Evolutionary conservation across 805 yeast genomes (phyloP).

Genomic region (Candida nemodendra): DNA sequence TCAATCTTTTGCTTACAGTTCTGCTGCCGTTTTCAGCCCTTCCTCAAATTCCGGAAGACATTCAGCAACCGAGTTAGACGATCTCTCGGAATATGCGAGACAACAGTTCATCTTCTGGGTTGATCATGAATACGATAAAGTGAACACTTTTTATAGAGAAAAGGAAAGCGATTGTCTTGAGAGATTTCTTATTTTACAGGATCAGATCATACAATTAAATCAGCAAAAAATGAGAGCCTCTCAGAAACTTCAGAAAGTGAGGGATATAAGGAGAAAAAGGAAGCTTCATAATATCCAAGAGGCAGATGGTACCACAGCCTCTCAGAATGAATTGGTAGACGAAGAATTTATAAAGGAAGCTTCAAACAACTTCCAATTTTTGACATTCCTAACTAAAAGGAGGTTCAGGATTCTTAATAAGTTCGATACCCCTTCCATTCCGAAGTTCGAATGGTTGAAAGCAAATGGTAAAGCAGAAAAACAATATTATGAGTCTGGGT

Average conservation of each 20-base stretch:
- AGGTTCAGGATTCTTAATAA: conserved; percentile 31
- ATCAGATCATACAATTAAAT: conserved; percentile 62
- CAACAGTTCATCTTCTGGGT: conserved; percentile 65
- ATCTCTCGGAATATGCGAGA: conserved; percentile 37
- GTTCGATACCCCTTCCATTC: conserved; percentile 43
- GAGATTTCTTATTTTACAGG: conserved; percentile 60
- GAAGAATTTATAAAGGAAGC: conserved; percentile 12
- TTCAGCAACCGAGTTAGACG: conserved; percentile 29
- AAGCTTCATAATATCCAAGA: conserved; percentile 1
- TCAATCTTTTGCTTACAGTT: conserved; percentile 12
- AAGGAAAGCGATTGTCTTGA: conserved; percentile 61
- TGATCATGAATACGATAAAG: conserved; percentile 56
- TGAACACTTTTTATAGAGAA: conserved; percentile 58
- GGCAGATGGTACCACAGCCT: conserved; percentile 2
- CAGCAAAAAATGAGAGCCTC: conserved; percentile 44
- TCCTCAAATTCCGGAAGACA: conserved; percentile 2
- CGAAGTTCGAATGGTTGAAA: conserved; percentile 36
- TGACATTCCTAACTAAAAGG: conserved; percentile 24
- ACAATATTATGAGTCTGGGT: conserved; percentile 36
- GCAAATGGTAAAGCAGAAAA: conserved; percentile 31
- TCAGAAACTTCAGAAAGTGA: conserved; percentile 12
- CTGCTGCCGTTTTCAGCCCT: conserved; percentile 1
- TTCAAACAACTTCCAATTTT: conserved; percentile 16
- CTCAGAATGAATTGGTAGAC: conserved; percentile 14
- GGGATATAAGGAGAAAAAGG: conserved; percentile 11